Evolutionary conservation across 2,329 filamentous ascomycete species (phyloP).

Genomic region (Ophiognomonia clavigignenti-juglandacearum): DNA sequence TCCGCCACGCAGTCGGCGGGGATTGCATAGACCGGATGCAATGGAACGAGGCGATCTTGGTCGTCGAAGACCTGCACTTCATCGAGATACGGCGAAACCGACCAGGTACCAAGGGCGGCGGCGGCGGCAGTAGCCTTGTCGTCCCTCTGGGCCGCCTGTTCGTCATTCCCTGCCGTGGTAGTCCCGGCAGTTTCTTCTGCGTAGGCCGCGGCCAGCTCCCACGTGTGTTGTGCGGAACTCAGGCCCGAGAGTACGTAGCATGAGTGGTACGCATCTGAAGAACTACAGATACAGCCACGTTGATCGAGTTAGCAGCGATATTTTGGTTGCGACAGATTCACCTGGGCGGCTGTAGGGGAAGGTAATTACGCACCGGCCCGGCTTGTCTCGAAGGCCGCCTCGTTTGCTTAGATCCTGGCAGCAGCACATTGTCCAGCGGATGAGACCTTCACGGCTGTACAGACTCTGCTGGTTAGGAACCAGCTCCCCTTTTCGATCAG

Average conservation of each 20-base stretch:
- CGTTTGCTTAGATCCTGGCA: slow-evolving; percentile 68
- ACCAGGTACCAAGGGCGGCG: slow-evolving; percentile 29
- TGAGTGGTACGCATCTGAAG: slow-evolving; percentile 85
- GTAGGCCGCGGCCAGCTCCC: slow-evolving; percentile 37
- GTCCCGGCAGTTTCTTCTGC: slow-evolving; percentile 26
- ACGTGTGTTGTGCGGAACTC: slow-evolving; percentile 72
- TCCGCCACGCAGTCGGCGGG: slow-evolving; percentile 64
- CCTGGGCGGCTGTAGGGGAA: too few species aligned
- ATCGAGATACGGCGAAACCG: slow-evolving; percentile 42
- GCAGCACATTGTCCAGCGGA: slow-evolving; percentile 84
- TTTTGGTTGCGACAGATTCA: too few species aligned
- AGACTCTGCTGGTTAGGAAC: slow-evolving; percentile 40
- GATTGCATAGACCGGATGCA: slow-evolving; percentile 84
- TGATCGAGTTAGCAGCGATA: background rate
- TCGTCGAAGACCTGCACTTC: slow-evolving; percentile 64
- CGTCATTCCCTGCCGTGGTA: slow-evolving; percentile 24
- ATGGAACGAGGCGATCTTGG: slow-evolving; percentile 61
- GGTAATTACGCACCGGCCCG: slow-evolving; percentile 65
- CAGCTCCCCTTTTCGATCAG: slow-evolving; percentile 20
- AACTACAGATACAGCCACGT: slow-evolving; percentile 38
- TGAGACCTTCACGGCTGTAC: slow-evolving; percentile 79
- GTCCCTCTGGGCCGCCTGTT: slow-evolving; percentile 21
- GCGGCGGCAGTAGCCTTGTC: slow-evolving; percentile 9
- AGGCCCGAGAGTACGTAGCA: slow-evolving; percentile 87
- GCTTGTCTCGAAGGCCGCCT: slow-evolving; percentile 90